phyloP scores from a whole-genome alignment of 306 rosid genomes.

The Nissolia schottii region DNA sequence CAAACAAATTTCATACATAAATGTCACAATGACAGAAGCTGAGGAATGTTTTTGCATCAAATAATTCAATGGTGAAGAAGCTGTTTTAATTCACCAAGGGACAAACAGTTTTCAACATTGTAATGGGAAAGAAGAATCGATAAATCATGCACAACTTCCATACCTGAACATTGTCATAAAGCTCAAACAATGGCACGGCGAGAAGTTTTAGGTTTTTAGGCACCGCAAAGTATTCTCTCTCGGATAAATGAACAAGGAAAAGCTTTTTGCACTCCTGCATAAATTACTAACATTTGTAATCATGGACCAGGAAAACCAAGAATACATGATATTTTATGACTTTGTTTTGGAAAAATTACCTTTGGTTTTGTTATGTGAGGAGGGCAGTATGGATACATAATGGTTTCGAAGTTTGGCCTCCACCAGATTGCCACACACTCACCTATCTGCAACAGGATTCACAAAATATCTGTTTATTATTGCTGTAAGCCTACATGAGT shows the following conservation, averaged over 20 bases:
- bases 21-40: neutral
- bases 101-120: neutral
- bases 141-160: neutral
- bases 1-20: constrained; percentile 16
- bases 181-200: constrained; percentile 98
- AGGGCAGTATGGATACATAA: constrained; percentile 98
- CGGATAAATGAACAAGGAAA: constrained; percentile 91
- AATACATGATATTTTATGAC: neutral
- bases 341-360: constrained; percentile 40
- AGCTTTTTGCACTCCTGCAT: constrained; percentile 94
- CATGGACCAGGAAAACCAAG: constrained; percentile 1
- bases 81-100: neutral
- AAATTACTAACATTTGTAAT: constrained; percentile 4
- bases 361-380: constrained; percentile 97
- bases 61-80: neutral
- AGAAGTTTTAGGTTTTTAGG: constrained; percentile 94
- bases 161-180: constrained; percentile 99
- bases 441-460: constrained; percentile 66
- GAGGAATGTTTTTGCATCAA: neutral
- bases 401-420: constrained; percentile 99
- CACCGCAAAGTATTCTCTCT: constrained; percentile 95
- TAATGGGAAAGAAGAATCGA: neutral
- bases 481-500: neutral
- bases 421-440: constrained; percentile 99
- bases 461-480: neutral